Evolutionary conservation across 177 flowering plant genomes (phyloP).

Genomic region (Vitis hybrid): DNA sequence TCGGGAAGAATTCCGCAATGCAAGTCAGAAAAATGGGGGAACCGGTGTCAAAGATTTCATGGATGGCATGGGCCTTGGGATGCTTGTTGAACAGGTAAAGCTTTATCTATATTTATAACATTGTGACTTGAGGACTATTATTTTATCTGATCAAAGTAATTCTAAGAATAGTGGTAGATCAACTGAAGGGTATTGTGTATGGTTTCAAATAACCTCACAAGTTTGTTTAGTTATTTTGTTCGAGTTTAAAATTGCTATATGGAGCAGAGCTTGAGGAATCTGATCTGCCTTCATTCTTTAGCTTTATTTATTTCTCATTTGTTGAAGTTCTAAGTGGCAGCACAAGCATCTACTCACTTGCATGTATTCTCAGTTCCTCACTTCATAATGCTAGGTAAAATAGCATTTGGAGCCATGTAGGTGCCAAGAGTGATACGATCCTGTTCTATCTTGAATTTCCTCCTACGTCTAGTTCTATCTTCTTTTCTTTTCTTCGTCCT

Average conservation of each 20-base stretch:
- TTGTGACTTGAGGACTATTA: no score
- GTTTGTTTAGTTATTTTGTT: not conserved
- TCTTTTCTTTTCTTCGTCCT: not conserved
- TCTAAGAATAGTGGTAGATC: no score
- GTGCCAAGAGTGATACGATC: not conserved
- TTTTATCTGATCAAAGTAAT: no score
- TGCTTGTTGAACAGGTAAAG: slow-evolving; percentile 90
- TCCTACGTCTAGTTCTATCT: not conserved
- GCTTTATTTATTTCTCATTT: not conserved
- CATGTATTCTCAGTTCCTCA: not conserved
- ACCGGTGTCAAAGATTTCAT: slow-evolving; percentile 90
- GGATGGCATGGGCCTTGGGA: slow-evolving; percentile 98
- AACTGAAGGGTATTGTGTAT: not conserved
- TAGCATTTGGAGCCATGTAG: not conserved
- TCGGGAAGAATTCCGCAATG: slow-evolving; percentile 83
- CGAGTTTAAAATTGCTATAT: not conserved
- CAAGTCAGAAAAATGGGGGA: slow-evolving; percentile 71
- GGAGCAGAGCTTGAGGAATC: not conserved
- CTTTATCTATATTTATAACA: not conserved
- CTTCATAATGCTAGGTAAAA: not conserved
- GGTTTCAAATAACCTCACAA: not conserved
- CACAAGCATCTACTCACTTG: not conserved
- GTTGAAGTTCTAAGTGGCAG: not conserved
- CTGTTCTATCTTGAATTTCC: not conserved
- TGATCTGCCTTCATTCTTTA: no score